Evolutionary conservation across 108 stramenopile genomes (phyloP), one percentile per base, ranked within the genome.

Genomic region (Pseudonitzschia delicatissima): DNA sequence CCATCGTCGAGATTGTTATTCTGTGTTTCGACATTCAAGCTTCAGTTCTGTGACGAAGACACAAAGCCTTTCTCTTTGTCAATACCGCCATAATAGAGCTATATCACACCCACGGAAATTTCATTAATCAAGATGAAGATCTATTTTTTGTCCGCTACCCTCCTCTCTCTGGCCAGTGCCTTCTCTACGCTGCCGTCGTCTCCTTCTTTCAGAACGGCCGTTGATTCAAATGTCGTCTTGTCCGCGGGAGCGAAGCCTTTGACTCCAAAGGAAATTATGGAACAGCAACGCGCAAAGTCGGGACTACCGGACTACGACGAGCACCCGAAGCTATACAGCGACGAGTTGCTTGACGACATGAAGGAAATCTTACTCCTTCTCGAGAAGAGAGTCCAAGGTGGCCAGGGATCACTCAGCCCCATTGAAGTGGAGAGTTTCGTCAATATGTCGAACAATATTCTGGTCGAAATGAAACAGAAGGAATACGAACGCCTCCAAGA

Each of bases 301-400:
- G 72, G 72, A 49, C 21, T 69, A 40, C 26, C 63, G 2, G 72
- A 65, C 26, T 31, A 50, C 26, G 78, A 61, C 26, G 77, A 80
- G 50, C 42, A 66, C 15, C 84, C 84, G n/a, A 83, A 82, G 61
- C 23, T 86, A 23, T 91, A 82, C 62, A 68, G 78, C 20, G 67
- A 84, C 48, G 78, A 73, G 37, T 50, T 91, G 18, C 72, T 82
- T 18, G 73, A 72, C 34, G 83, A 91, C 66, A 83, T 87, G 68
- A 80, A 84, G 67, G 51, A 74, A 47, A 64, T 69, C 6, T 61
- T 87, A 31, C 29, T 87, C 32, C 74, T 69, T 17, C 57, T 91
- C 57, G 89, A 91, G 64, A 78, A 76, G 49, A 68, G 89, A 31
- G 80, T 86, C 23, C 77, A 84, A 48, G 76, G 78, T 18, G 89